phyloP scores from a whole-genome alignment of 2,329 filamentous ascomycete genomes.

The Verticillium isaacii region DNA sequence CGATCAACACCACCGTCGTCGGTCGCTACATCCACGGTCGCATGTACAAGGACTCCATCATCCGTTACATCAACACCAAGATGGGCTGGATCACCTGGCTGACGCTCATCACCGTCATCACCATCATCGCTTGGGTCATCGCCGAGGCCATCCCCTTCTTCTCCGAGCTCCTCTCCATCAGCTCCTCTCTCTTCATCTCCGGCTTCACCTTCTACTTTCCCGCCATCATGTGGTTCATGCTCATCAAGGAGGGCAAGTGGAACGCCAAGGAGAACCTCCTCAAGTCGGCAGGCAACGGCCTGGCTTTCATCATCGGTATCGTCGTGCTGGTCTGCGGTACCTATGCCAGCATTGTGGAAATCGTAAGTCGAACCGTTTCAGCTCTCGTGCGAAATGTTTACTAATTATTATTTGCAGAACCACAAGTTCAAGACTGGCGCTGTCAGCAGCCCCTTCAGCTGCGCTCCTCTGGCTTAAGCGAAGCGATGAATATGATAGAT shows the following conservation, averaged over 20 bases:
- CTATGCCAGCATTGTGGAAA: conserved; percentile 20
- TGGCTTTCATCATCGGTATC: conserved; percentile 24
- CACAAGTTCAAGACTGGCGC: conserved; percentile 11
- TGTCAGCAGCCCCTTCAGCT: conserved; percentile 12
- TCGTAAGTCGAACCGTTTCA: conserved; percentile 6
- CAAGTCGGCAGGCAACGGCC: conserved; percentile 18
- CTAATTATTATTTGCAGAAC: not conserved
- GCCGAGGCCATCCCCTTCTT: conserved; percentile 72
- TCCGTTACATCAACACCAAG: conserved; percentile 41
- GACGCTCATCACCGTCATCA: conserved; percentile 50
- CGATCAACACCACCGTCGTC: conserved; percentile 55
- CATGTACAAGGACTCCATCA: conserved; percentile 35
- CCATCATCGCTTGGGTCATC: conserved; percentile 64
- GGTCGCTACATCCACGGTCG: conserved; percentile 41
- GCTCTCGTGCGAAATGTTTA: not conserved
- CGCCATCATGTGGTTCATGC: conserved; percentile 38
- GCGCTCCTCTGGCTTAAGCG: conserved; percentile 8
- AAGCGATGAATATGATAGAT: not conserved
- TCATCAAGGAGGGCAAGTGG: conserved; percentile 25
- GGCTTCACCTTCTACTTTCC: conserved; percentile 37
- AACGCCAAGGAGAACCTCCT: conserved; percentile 23
- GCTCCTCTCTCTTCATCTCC: conserved; percentile 42
- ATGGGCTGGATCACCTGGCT: conserved; percentile 53
- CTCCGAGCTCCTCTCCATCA: conserved; percentile 57
- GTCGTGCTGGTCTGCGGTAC: conserved; percentile 26